These are phyloP conservation scores for Kurtzmaniella quercitrusa DNA, from an alignment of 1,139 yeast genomes.

Conservation along the genomic window DNA sequence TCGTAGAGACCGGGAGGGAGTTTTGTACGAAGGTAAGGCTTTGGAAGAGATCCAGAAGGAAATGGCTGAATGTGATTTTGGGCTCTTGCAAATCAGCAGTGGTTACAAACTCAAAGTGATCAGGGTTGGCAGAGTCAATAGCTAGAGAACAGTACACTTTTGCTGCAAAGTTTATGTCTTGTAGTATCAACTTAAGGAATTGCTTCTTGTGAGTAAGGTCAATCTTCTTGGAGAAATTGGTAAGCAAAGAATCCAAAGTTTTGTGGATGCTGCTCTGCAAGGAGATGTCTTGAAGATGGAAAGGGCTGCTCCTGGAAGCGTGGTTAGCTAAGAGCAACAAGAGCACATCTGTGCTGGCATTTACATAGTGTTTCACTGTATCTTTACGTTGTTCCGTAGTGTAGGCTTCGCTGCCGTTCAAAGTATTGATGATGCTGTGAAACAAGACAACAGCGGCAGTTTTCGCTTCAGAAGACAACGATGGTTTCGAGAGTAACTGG, in stretches of 20 bases:
- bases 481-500: slow-evolving; percentile 29
- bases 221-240: slow-evolving; percentile 29
- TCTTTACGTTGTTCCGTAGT: slow-evolving; percentile 25
- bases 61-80: slow-evolving; percentile 10
- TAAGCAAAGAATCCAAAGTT: slow-evolving; percentile 24
- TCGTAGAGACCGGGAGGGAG: slow-evolving; percentile 15
- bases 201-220: slow-evolving; percentile 15
- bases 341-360: slow-evolving; percentile 13
- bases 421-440: slow-evolving; percentile 47
- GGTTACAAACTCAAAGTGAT: slow-evolving; percentile 5
- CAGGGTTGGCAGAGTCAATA: slow-evolving; percentile 7
- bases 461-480: slow-evolving; percentile 35
- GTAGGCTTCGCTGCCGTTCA: slow-evolving; percentile 51
- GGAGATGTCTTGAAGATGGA: slow-evolving; percentile 12
- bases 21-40: slow-evolving; percentile 26
- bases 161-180: slow-evolving; percentile 19
- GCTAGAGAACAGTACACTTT: slow-evolving; percentile 13
- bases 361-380: slow-evolving; percentile 27
- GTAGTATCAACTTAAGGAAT: slow-evolving; percentile 14
- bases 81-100: slow-evolving; percentile 17
- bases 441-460: slow-evolving; percentile 49
- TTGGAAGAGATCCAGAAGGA: slow-evolving; percentile 20
- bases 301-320: slow-evolving; percentile 8
- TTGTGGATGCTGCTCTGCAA: slow-evolving; percentile 28
- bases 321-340: slow-evolving; percentile 13